Conservation (phyloP, 73 alveolate genomes). For the Stentor roeselii region DNA sequence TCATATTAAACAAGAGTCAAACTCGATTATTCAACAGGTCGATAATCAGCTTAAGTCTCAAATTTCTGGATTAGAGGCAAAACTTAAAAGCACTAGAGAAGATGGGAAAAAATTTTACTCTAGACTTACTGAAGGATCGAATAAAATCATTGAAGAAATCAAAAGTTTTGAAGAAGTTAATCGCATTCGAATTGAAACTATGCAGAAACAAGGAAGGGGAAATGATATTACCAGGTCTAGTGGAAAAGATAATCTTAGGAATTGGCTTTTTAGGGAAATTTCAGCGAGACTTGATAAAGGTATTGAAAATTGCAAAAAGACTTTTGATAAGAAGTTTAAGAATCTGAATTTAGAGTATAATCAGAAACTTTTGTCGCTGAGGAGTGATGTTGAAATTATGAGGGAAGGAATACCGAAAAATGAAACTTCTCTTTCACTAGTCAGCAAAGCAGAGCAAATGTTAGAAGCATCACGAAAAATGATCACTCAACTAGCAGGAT, state of each 20-base stretch:
- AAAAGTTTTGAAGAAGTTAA: background rate
- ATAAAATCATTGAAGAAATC: background rate
- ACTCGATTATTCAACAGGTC: background rate
- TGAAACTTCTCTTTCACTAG: background rate
- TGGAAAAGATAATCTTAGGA: background rate
- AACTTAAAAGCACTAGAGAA: background rate
- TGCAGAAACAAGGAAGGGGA: background rate
- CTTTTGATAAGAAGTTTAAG: background rate
- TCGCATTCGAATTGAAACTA: background rate
- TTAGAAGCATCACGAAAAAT: background rate
- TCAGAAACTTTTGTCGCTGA: background rate
- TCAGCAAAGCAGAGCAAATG: background rate
- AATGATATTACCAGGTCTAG: background rate
- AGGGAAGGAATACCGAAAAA: background rate
- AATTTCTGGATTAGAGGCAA: background rate
- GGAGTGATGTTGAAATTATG: background rate
- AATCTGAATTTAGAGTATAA: background rate
- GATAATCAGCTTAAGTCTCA: background rate
- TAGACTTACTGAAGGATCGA: background rate
- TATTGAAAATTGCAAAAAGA: background rate
- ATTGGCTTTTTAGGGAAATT: background rate
- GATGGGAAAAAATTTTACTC: background rate
- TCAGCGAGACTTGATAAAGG: background rate
- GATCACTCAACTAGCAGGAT: background rate
- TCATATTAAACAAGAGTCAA: background rate